Evolutionary conservation across 2,329 filamentous ascomycete species (phyloP), one percentile per base, ranked within the genome.

Genomic region (Talaromyces atroroseus): DNA sequence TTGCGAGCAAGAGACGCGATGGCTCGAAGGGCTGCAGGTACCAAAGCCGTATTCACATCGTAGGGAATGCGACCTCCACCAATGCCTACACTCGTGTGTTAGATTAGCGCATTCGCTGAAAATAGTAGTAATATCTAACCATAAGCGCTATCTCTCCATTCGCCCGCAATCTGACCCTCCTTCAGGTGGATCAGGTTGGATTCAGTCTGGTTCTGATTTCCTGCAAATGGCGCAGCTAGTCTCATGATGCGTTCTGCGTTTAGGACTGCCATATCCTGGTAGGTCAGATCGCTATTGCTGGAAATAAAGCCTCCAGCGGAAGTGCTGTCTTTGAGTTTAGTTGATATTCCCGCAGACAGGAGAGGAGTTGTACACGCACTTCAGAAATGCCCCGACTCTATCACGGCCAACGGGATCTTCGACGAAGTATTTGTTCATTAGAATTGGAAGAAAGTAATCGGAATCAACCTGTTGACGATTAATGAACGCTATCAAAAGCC

Each of bases 1-100:
- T 74, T 69, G 0, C 67, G 66, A 2, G 81, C 72, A 1, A 87
- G 70, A 0, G 74, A 72, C 2, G 79, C 77, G 38, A 87, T 84
- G 1, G 82, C 78, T 11, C 80, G 76, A 0, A 87, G 74, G 1
- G 81, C 83, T 1, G 84, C 83, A 0, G 85, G 84, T 0, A 80
- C 81, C 0, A 87, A 72, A 0, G 82, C 84, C 0, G 81, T 81
- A 62, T 87, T 87, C 23, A 87, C 83, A 59, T 86, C 79, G 63
- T 83, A 87, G 0, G 84, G 83, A n/a, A 85, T 82, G 0, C 80
- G 76, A 1, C 82, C 84, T 34, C 82, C 82, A 1, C 81, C 84
- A 14, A 87, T 73, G 11, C 66, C 65, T 67, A 44, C 16, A 14
- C 7, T 16, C 6, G 1, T 12, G 7, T 18, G 20, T 54, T 16